Percentiles rank a stretch among this genome's conserved stretches.
Conservation (phyloP, 1,139 yeast genomes). For the Nadsonia starkeyi-henricii region DNA sequence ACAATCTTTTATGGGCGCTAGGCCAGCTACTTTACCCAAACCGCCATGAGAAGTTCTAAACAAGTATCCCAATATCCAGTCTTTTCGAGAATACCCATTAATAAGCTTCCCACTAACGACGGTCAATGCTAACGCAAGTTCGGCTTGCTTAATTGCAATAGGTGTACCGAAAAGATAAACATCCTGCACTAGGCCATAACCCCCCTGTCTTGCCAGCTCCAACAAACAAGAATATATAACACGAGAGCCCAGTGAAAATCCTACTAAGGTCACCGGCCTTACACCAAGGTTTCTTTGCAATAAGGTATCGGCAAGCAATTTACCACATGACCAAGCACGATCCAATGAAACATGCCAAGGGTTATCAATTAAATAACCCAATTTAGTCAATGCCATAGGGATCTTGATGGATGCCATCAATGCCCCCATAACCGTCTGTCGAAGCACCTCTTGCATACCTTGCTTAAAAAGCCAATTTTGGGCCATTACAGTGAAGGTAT, state of each 20-base stretch:
- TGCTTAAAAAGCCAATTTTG: slow-evolving; percentile 84
- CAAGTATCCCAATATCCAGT: slow-evolving; percentile 92
- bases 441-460: slow-evolving; percentile 87
- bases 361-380: slow-evolving; percentile 82
- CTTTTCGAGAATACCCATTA: slow-evolving; percentile 82
- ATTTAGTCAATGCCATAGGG: slow-evolving; percentile 82
- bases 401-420: slow-evolving; percentile 91
- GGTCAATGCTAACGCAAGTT: slow-evolving; percentile 64
- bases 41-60: slow-evolving; percentile 97
- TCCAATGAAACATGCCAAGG: slow-evolving; percentile 98
- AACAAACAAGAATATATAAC: slow-evolving; percentile 81
- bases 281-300: slow-evolving; percentile 81
- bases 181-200: slow-evolving; percentile 78
- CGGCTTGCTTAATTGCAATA: slow-evolving; percentile 63
- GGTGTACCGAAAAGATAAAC: slow-evolving; percentile 88
- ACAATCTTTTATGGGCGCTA: slow-evolving; percentile 50
- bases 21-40: slow-evolving; percentile 75
- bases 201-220: slow-evolving; percentile 76
- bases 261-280: slow-evolving; percentile 87
- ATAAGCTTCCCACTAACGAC: slow-evolving; percentile 85
- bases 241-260: slow-evolving; percentile 89
- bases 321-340: slow-evolving; percentile 95
- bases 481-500: slow-evolving; percentile 84
- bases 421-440: slow-evolving; percentile 79
- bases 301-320: slow-evolving; percentile 79